Conservation (phyloP, 352 stramenopile genomes). For the Thalassiosira mediterranea region DNA sequence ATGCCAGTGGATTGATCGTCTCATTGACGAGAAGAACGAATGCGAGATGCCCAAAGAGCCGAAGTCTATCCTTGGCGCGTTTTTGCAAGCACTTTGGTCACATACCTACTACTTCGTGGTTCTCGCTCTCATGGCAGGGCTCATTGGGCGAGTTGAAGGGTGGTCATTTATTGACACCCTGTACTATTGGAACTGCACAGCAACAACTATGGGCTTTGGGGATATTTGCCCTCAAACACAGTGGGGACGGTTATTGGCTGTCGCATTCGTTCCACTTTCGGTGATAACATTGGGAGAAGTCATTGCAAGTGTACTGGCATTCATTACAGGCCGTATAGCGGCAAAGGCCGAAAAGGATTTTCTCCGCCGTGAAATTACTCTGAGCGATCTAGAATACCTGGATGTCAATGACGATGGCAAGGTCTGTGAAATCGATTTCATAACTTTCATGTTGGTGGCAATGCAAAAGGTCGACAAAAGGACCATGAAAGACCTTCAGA, state of each 20-base stretch:
- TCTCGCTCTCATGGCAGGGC: slow-evolving; percentile 7
- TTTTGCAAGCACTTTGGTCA: slow-evolving; percentile 3
- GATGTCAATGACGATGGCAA: slow-evolving; percentile 56
- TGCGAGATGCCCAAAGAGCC: background rate
- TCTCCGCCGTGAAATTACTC: slow-evolving; percentile 47
- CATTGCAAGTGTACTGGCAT: slow-evolving; percentile 16
- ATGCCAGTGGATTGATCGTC: slow-evolving; percentile 19
- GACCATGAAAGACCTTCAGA: slow-evolving; percentile 52
- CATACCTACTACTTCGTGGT: slow-evolving; percentile 19
- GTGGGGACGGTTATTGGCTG: slow-evolving; percentile 81
- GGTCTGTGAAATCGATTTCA: slow-evolving; percentile 55
- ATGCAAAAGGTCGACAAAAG: slow-evolving; percentile 67
- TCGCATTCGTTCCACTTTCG: slow-evolving; percentile 77
- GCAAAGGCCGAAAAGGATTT: slow-evolving; percentile 48
- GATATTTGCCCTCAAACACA: slow-evolving; percentile 83
- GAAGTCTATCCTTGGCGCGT: slow-evolving; percentile 3
- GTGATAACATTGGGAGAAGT: slow-evolving; percentile 29
- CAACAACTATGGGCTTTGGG: slow-evolving; percentile 87
- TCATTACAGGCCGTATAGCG: slow-evolving; percentile 17
- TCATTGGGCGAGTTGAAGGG: slow-evolving; percentile 18
- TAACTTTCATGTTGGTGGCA: slow-evolving; percentile 64
- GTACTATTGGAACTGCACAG: slow-evolving; percentile 87
- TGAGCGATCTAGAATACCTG: slow-evolving; percentile 62
- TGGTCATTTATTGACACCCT: slow-evolving; percentile 83
- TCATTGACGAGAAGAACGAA: slow-evolving; percentile 9